Conservation (phyloP, 257 asterid species). For the Lithospermum erythrorhizon region DNA sequence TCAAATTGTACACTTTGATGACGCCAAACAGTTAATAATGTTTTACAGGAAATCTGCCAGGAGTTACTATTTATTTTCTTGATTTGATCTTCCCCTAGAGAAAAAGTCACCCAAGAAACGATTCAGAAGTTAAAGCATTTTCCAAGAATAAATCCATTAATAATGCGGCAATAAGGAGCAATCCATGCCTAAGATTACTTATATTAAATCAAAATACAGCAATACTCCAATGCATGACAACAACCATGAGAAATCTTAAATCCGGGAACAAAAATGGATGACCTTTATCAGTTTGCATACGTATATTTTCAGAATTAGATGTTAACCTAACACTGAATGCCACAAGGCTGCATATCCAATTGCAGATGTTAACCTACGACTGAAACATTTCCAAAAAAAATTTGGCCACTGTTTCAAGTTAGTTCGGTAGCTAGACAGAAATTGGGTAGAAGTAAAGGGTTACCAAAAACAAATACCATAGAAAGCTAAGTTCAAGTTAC, state of each 20-base stretch:
- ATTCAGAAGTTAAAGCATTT: background rate
- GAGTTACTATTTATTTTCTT: too few species aligned
- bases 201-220: background rate
- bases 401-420: background rate
- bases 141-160: background rate
- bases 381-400: background rate
- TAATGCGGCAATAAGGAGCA: background rate
- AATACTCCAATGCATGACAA: too few species aligned
- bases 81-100: too few species aligned
- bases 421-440: background rate
- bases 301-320: too few species aligned
- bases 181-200: background rate
- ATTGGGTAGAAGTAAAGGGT: background rate
- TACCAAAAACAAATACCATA: background rate
- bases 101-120: too few species aligned
- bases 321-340: too few species aligned
- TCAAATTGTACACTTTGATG: too few species aligned
- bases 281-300: too few species aligned
- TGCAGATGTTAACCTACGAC: background rate
- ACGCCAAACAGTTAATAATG: too few species aligned
- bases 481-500: background rate
- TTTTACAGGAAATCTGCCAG: background rate
- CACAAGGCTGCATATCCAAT: background rate
- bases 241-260: too few species aligned
- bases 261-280: too few species aligned